Conservation (phyloP, 108 stramenopile species). For the Phaeodactylum tricornutum region DNA sequence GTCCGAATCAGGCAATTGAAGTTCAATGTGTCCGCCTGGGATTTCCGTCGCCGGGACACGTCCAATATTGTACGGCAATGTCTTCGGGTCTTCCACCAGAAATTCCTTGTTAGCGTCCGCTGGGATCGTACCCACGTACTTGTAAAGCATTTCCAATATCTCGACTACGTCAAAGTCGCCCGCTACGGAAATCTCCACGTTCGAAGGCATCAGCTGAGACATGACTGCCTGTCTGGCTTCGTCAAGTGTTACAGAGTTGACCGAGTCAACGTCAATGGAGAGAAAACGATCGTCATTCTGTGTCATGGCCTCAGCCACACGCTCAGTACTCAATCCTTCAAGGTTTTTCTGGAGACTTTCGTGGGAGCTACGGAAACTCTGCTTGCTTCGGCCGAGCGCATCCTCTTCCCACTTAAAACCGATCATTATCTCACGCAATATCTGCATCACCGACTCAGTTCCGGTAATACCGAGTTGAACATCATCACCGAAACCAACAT, state of each 20-base stretch:
- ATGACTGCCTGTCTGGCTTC: slow-evolving; percentile 84
- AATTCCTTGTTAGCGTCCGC: slow-evolving; percentile 65
- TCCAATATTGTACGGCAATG: slow-evolving; percentile 13
- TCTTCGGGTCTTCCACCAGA: slow-evolving; percentile 5
- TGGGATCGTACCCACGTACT: slow-evolving; percentile 93
- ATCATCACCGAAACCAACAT: slow-evolving; percentile 71
- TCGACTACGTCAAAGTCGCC: slow-evolving; percentile 93
- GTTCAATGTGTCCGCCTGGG: slow-evolving; percentile 72
- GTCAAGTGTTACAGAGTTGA: slow-evolving; percentile 76
- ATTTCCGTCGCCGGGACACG: slow-evolving; percentile 46
- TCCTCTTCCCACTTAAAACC: slow-evolving; percentile 95
- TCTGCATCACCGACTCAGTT: slow-evolving; percentile 89
- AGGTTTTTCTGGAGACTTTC: slow-evolving; percentile 82
- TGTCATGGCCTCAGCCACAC: slow-evolving; percentile 74
- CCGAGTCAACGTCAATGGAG: slow-evolving; percentile 74
- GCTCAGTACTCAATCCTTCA: slow-evolving; percentile 75
- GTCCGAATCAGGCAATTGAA: slow-evolving; percentile 90
- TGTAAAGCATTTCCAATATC: slow-evolving; percentile 81
- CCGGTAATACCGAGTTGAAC: slow-evolving; percentile 83
- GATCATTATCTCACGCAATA: slow-evolving; percentile 85
- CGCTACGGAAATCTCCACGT: slow-evolving; percentile 87
- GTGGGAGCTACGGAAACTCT: slow-evolving; percentile 77
- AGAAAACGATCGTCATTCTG: slow-evolving; percentile 71
- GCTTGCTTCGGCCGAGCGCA: slow-evolving; percentile 88
- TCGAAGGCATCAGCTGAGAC: slow-evolving; percentile 79